Base-by-base conservation (phyloP, 306 rosid genomes). In the Prunus mongolica region DNA sequence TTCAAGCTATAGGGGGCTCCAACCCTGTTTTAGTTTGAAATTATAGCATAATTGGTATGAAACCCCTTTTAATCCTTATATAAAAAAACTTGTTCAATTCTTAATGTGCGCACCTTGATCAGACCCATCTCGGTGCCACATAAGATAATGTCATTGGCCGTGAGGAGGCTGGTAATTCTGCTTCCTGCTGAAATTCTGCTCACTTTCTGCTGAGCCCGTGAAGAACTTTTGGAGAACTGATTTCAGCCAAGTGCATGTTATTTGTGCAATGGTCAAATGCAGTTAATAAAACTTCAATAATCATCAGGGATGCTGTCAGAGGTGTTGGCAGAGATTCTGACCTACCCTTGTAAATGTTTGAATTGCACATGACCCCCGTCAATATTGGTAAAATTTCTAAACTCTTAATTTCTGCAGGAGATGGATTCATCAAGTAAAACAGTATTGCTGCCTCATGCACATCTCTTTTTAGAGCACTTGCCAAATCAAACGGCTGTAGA, bases 131-230 rank as follows among this genome's bases (percentile, higher is more conserved):
- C 97, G 25, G 97, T 91, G 52, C 97, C 94, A 77, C 97, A 91
- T 22, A 89, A 83, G 82, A 91, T 80, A 46, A 86, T 83, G 86
- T 91, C 94, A 78, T 91, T 91, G 79, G 89, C 97, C 0, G 87
- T 74, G 54, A 87, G 89, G 30, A 87, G 74, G 78, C 92, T 84
- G 30, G 93, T 89, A 74, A 91, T 89, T 87, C 75, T 78, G 87
- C 94, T 89, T 77, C 97, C 89, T 22, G 89, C 97, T 83, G 94
- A 86, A 71, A 87, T 77, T 87, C 97, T 89, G 57, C 97, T 94
- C 55, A 91, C 71, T 62, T 86, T 89, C 75, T 84, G 89, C 63
- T 76, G 81, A 91, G 85, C 71, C 97, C 87, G 34, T 82, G 72
- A 49, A 91, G 89, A 80, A 91, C 88, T 27, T 77, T 81, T 47